Evolutionary conservation across 2,329 filamentous ascomycete genomes (phyloP).

Genomic region (Hypoxylon sp.): DNA sequence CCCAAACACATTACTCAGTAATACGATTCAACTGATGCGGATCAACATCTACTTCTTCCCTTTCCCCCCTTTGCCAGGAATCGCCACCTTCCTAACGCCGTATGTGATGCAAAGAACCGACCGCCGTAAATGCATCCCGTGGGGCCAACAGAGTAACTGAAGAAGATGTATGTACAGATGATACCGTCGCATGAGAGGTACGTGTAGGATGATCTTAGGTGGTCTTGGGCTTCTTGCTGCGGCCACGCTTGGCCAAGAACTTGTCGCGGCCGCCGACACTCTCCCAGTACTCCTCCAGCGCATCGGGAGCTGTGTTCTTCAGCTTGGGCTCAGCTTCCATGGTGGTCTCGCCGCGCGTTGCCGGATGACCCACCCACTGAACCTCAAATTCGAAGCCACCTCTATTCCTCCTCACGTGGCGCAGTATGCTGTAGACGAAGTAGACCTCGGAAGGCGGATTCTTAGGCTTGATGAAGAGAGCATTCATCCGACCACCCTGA

Average conservation of each 20-base stretch:
- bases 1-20: neutral
- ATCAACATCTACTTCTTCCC: neutral
- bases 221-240: conserved; percentile 37
- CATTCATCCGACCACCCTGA: conserved; percentile 43
- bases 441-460: conserved; percentile 40
- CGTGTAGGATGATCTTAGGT: conserved; percentile 5
- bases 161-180: conserved; percentile 23
- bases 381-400: conserved; percentile 44
- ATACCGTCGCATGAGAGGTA: neutral
- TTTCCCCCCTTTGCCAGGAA: neutral
- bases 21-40: neutral
- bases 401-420: conserved; percentile 41
- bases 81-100: conserved; percentile 18
- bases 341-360: conserved; percentile 41
- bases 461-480: conserved; percentile 43
- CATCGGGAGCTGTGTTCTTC: conserved; percentile 37
- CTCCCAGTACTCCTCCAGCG: conserved; percentile 44
- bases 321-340: conserved; percentile 45
- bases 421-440: conserved; percentile 42
- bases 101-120: conserved; percentile 20
- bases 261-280: conserved; percentile 40
- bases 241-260: conserved; percentile 41
- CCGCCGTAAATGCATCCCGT: conserved; percentile 11
- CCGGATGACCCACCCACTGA: conserved; percentile 47
- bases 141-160: neutral